Percentiles rank a stretch among this genome's conserved stretches.
These are phyloP conservation scores for Macadamia tetraphylla DNA, from an alignment of 164 flowering plant genomes.

Conservation along the genomic window DNA sequence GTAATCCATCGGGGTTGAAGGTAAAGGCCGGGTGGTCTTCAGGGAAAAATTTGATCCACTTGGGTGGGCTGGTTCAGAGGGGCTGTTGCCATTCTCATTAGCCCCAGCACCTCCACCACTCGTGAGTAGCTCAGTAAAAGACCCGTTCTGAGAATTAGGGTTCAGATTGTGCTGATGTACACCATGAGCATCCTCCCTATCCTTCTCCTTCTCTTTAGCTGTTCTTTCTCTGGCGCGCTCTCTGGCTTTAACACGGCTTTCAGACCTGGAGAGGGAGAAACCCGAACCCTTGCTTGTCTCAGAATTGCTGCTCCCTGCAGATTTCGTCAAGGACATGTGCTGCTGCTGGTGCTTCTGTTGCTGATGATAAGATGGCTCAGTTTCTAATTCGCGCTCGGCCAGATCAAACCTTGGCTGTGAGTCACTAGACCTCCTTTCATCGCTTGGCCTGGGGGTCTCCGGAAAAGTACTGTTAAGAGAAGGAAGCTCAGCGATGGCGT, in stretches of 20 bases:
- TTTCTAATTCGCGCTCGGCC: slow-evolving; percentile 35
- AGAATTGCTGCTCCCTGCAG: slow-evolving; percentile 77
- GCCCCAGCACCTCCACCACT: slow-evolving; percentile 24
- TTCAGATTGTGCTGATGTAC: slow-evolving; percentile 24
- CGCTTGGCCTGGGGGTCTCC: slow-evolving; percentile 46
- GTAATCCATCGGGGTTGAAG: slow-evolving; percentile 50
- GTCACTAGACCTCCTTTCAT: slow-evolving; percentile 35
- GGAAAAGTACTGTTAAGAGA: slow-evolving; percentile 55
- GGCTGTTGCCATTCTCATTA: slow-evolving; percentile 14
- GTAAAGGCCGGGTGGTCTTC: slow-evolving; percentile 28
- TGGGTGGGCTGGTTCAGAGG: slow-evolving; percentile 16
- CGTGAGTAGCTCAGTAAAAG: slow-evolving; percentile 82
- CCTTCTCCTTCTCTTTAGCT: slow-evolving; percentile 62
- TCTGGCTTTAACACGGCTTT: slow-evolving; percentile 59
- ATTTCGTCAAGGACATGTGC: slow-evolving; percentile 40
- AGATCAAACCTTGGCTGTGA: slow-evolving; percentile 24
- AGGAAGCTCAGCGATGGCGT: slow-evolving; percentile 86
- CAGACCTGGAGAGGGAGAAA: slow-evolving; percentile 60
- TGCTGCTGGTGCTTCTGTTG: slow-evolving; percentile 42
- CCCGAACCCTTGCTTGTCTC: slow-evolving; percentile 88
- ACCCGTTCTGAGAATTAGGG: slow-evolving; percentile 31
- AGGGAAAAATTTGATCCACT: slow-evolving; percentile 12
- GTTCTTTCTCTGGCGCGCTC: slow-evolving; percentile 79
- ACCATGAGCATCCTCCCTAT: slow-evolving; percentile 22
- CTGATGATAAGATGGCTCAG: slow-evolving; percentile 21